phyloP scores from a whole-genome alignment of 768 basidiomycete species.

The Pleurotus pulmonarius region DNA sequence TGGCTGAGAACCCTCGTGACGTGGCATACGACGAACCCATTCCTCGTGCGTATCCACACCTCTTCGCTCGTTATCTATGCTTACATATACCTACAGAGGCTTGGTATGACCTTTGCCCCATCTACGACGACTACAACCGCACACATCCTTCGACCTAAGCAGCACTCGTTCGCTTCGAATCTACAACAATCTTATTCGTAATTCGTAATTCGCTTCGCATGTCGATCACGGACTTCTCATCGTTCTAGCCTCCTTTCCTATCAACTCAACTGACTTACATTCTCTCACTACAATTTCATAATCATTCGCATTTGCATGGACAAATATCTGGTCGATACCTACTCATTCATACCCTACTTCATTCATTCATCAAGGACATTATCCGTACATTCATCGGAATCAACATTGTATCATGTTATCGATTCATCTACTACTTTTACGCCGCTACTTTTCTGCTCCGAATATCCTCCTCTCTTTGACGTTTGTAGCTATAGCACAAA shows the following conservation, averaged over 20 bases:
- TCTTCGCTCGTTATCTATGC: background rate
- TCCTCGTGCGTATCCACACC: slow-evolving; percentile 16
- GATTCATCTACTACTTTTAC: background rate
- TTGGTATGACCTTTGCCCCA: slow-evolving; percentile 27
- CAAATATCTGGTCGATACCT: background rate
- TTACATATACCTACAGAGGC: slow-evolving; percentile 8
- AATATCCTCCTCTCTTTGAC: background rate
- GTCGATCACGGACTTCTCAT: background rate
- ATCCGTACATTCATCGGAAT: background rate
- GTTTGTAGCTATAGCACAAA: background rate
- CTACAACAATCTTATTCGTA: background rate
- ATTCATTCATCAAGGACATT: background rate
- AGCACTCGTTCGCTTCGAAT: slow-evolving; percentile 4
- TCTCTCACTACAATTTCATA: background rate
- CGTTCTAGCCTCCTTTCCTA: background rate
- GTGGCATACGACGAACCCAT: slow-evolving; percentile 13
- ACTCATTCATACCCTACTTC: background rate
- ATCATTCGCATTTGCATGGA: background rate
- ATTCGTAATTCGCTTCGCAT: background rate
- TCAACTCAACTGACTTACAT: background rate
- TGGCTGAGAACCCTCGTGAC: slow-evolving; percentile 28
- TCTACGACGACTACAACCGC: slow-evolving; percentile 15
- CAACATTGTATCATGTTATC: background rate
- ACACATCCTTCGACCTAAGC: background rate
- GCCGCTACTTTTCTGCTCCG: background rate